Base-by-base conservation (phyloP, 805 yeast genomes). In the Ascoidea asiatica region DNA sequence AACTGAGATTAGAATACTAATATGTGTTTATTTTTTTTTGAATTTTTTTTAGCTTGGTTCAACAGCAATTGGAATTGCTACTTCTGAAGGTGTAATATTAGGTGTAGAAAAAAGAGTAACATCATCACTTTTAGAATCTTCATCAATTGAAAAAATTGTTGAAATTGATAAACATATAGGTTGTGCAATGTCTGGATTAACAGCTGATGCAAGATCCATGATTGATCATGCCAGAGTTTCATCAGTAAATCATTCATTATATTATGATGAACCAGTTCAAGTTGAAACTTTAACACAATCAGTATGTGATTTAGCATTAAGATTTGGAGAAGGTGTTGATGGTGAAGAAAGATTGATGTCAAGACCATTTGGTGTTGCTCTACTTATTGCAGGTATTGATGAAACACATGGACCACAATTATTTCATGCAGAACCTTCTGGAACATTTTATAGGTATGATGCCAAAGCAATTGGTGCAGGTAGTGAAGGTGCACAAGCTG, bases 391-490 rank as follows among this genome's bases (percentile, higher is more conserved):
- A 4, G 99, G 99, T 43, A 73, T 79, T 54, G 98, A 92, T 66
- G 71, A 77, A 48, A 94, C 86, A 54, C 81, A 86, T 57, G 98
- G 98, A 1, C 95, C 96, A 41, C 98, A 92, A 63, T 73, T 92
- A 54, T 85, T 85, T 61, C 97, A 92, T 62, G 95, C 97, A n/a
- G 99, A 92, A 65, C 98, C 99, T 37, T 85, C 95, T 13, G 99
- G 99, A 47, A 92, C 99, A 1, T 92, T 88, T 56, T 94, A 92
- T 67, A 78, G 92, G 64, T 92, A 92, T 61, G 96, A 92, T 57
- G 99, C 98, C 22, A 94, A 92, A 66, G 98, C 98, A 11, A 92
- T 94, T 56, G 99, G 99, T 13, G 85, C 96, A 1, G 99, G 99
- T 19, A 84, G 95, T 15, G 99, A 92, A 65, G 98, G 98, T 51